phyloP scores from a whole-genome alignment of 345 rosid species.

The Raphanus sativus region DNA sequence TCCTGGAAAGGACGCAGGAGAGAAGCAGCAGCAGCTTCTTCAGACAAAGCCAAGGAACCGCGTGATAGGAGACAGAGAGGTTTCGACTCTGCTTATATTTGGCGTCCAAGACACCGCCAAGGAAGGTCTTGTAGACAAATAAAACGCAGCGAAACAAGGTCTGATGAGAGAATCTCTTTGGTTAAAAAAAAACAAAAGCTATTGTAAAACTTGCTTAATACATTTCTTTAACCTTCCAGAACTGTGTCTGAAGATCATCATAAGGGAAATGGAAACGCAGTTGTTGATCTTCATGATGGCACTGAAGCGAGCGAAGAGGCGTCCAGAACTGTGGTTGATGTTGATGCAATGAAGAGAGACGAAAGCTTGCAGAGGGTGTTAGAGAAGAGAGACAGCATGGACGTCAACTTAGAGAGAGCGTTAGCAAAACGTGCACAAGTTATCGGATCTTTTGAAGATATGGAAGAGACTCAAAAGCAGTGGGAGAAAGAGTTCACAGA shows the following conservation, averaged over 20 bases:
- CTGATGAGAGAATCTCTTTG: constrained; percentile 8
- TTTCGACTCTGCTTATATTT: constrained; percentile 48
- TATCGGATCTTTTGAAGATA: constrained; percentile 65
- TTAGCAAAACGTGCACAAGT: constrained; percentile 72
- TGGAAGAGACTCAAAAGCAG: constrained; percentile 92
- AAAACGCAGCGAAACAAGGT: constrained; percentile 70
- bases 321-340: constrained; percentile 31
- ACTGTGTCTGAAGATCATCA: constrained; percentile 39
- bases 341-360: constrained; percentile 32
- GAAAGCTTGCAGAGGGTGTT: constrained; percentile 30
- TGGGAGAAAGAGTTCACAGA: constrained; percentile 94
- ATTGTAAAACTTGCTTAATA: background rate
- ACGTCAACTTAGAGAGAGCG: constrained; percentile 72
- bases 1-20: constrained; percentile 82
- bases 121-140: constrained; percentile 84
- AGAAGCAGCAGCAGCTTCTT: constrained; percentile 44
- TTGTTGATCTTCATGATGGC: constrained; percentile 10
- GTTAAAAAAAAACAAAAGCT: too few species aligned
- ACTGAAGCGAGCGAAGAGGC: constrained; percentile 39
- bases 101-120: constrained; percentile 52
- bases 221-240: constrained; percentile 40
- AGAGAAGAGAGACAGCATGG: constrained; percentile 42
- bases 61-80: constrained; percentile 50
- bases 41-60: constrained; percentile 59
- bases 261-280: constrained; percentile 38